Percentiles rank a stretch among this genome's conserved stretches.
Conservation (phyloP, 1,284 basidiomycete species). For the Apiotrichum montevideense region DNA sequence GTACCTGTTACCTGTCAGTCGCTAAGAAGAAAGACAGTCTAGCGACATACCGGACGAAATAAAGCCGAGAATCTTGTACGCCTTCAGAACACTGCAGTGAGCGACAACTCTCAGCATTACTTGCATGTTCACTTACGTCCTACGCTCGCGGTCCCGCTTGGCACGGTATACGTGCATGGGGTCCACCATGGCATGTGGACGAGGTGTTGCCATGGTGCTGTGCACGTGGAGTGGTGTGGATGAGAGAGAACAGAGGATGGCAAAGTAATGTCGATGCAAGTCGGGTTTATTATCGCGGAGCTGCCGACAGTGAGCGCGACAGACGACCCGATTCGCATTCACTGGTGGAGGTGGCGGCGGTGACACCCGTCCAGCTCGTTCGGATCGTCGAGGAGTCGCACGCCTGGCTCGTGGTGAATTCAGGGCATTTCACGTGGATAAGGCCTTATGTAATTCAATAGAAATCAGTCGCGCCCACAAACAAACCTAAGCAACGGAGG, state of each 20-base stretch:
- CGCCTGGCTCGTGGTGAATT: too few relatives aligned
- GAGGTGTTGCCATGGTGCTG: slow-evolving; percentile 11
- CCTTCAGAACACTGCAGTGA: slow-evolving; percentile 57
- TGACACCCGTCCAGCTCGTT: too few relatives aligned
- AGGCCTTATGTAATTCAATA: neutral
- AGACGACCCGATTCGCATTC: too few relatives aligned
- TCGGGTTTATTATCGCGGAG: too few relatives aligned
- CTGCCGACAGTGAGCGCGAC: too few relatives aligned
- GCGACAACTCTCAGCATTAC: neutral
- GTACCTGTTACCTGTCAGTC: slow-evolving; percentile 56
- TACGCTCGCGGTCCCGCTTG: slow-evolving; percentile 63
- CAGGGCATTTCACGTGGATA: too few relatives aligned
- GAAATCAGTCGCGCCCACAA: slow-evolving; percentile 10
- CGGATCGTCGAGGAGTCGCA: too few relatives aligned
- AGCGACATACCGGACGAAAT: slow-evolving; percentile 63
- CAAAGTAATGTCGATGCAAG: too few relatives aligned
- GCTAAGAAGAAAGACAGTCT: neutral
- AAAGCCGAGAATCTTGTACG: slow-evolving; percentile 91
- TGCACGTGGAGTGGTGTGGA: slow-evolving; percentile 7
- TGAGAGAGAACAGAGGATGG: neutral
- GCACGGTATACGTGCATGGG: slow-evolving; percentile 75
- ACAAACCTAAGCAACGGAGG: neutral
- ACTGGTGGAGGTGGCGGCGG: too few relatives aligned
- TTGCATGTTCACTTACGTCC: slow-evolving; percentile 30
- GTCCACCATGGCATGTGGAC: slow-evolving; percentile 26